Evolutionary conservation across 768 basidiomycete genomes (phyloP), one percentile per base, ranked within the genome.

Genomic region (Fomitopsis pulvina): DNA sequence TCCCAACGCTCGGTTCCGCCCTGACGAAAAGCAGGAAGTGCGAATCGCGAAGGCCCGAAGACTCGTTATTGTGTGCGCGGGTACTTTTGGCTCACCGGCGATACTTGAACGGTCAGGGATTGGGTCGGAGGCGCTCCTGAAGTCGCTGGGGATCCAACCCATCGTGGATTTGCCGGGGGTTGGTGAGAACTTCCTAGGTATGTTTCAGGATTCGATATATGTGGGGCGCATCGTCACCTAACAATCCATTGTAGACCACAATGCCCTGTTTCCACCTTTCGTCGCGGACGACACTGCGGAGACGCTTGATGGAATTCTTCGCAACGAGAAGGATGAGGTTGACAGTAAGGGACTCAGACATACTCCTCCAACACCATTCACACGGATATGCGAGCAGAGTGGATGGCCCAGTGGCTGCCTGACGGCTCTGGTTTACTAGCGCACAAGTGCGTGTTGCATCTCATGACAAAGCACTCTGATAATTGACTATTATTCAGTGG

Each of bases 41-140:
- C 37, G 45, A 8, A 55, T 45, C 0, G 70, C 62, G 3, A 60
- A 41, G 12, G 74, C 70, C 3, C 57, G 55, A 7, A 62, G 63
- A 26, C 52, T 74, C 7, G 68, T 75, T 6, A 61, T 75, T 0
- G 40, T 75, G 2, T 68, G 68, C 11, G 67, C 68, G 1, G 73
- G 74, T 1, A 45, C 72, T 0, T 65, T 74, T 20, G 72, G 72
- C 11, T 73, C 73, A 0, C 73, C 79, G 0, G 66, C 69, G 42
- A 71, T 84, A 20, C 70, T 85, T 7, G 77, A 83, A 56, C 68
- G 81, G 2, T 80, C 72, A 2, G 75, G 74, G 0, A 68, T 76
- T 11, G 75, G 75, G n/a, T n/a, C 61, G 4, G 52, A 52, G 40
- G 53, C 55, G 0, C 1, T n/a, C n/a, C 64, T 76, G 0, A 48